These are phyloP conservation scores for Bryum argenteum DNA, from an alignment of 225 moss, liverwort and hornwort species.

Conservation along the genomic window DNA sequence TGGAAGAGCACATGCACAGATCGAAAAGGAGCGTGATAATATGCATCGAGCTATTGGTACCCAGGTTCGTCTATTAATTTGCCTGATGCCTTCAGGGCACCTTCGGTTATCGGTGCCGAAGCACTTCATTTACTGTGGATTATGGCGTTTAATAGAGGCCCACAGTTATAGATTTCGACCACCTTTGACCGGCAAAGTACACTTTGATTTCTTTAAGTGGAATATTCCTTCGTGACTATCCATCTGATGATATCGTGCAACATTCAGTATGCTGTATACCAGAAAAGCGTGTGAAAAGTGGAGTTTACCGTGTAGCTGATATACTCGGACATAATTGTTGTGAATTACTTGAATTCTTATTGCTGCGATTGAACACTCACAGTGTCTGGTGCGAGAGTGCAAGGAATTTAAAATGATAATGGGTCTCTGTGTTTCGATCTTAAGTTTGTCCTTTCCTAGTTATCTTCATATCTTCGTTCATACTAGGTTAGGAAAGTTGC, in stretches of 20 bases:
- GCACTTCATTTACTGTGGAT: neutral
- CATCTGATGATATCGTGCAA: too few species aligned
- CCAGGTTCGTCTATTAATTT: slow-evolving; percentile 57
- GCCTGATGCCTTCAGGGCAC: neutral
- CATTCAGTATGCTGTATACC: too few species aligned
- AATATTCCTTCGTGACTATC: too few species aligned
- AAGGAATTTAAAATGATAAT: neutral
- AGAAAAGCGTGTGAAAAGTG: too few species aligned
- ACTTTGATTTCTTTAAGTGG: too few species aligned
- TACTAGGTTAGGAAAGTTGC: neutral
- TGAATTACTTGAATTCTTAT: neutral
- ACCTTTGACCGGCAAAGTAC: too few species aligned
- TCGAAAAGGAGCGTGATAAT: slow-evolving; percentile 84
- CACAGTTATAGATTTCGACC: neutral
- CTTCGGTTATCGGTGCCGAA: slow-evolving; percentile 3
- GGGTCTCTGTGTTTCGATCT: neutral
- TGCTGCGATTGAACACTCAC: neutral
- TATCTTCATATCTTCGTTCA: slow-evolving; percentile 3
- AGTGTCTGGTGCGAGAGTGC: neutral
- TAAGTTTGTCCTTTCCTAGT: neutral
- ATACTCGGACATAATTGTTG: neutral
- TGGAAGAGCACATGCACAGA: slow-evolving; percentile 65
- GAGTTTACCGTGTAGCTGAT: neutral
- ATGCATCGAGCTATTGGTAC: slow-evolving; percentile 83
- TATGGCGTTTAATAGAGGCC: neutral